A percentile compares a stretch with the other conserved stretches of the same genome.
phyloP scores from a whole-genome alignment of 257 asterid species.

The Primulina tabacum region DNA sequence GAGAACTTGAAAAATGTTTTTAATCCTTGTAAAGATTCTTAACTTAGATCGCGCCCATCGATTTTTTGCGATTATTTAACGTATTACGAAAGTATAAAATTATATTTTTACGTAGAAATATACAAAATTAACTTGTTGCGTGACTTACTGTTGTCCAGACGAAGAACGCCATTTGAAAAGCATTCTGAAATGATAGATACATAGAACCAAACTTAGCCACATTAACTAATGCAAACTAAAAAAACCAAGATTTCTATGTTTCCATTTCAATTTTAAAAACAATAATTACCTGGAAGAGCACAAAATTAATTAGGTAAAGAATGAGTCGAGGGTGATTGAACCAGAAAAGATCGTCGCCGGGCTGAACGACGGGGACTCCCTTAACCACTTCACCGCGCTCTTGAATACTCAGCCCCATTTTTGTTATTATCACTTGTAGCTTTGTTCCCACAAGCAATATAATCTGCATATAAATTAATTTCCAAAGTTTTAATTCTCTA shows the following conservation, averaged over 20 bases:
- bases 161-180: conserved; percentile 89
- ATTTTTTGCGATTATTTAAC: too few relatives aligned
- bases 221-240: not conserved
- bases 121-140: not conserved
- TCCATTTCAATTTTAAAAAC: not conserved
- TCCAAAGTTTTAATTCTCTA: not conserved
- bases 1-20: too few relatives aligned
- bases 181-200: conserved; percentile 52
- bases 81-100: too few relatives aligned
- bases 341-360: conserved; percentile 81
- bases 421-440: conserved; percentile 77
- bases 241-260: too few relatives aligned
- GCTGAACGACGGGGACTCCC: conserved; percentile 78
- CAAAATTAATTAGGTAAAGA: conserved; percentile 72
- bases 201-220: not conserved
- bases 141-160: conserved; percentile 84
- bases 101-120: too few relatives aligned
- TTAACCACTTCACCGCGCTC: conserved; percentile 78
- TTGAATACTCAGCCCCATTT: conserved; percentile 83
- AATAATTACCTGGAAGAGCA: conserved; percentile 59
- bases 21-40: too few relatives aligned
- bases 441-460: conserved; percentile 76
- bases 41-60: too few relatives aligned
- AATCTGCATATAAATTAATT: conserved; percentile 37
- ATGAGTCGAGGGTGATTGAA: conserved; percentile 60